Conservation (phyloP, 257 asterid species). For the Phtheirospermum japonicum region DNA sequence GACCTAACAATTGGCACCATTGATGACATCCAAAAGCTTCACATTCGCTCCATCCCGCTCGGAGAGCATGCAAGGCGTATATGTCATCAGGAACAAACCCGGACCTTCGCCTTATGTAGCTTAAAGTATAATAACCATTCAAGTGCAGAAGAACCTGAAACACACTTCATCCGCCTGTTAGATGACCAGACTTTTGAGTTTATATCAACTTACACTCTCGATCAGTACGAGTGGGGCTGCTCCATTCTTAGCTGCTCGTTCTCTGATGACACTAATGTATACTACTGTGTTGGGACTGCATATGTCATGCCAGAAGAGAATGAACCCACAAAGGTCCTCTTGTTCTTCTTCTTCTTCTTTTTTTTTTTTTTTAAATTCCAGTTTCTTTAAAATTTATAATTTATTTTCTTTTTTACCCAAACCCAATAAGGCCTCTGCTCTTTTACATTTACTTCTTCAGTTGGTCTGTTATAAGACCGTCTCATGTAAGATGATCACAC, state of each 20-base stretch:
- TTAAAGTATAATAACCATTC: conserved; percentile 56
- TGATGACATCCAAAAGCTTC: conserved; percentile 98
- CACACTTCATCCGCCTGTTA: conserved; percentile 78
- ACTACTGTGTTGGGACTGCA: conserved; percentile 96
- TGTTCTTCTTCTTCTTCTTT: too few relatives aligned
- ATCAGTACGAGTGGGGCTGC: conserved; percentile 85
- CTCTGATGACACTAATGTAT: conserved; percentile 80
- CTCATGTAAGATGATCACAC: too few relatives aligned
- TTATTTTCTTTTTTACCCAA: too few relatives aligned
- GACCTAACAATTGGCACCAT: conserved; percentile 95
- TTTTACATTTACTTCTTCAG: too few relatives aligned
- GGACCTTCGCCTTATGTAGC: conserved; percentile 83
- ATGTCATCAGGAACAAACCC: conserved; percentile 97
- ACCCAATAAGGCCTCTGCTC: too few relatives aligned
- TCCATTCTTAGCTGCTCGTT: conserved; percentile 96
- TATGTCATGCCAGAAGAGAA: conserved; percentile 95
- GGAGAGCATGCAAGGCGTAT: conserved; percentile 98
- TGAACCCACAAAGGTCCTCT: conserved; percentile 81
- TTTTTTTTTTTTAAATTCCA: neutral
- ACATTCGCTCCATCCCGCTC: conserved; percentile 91
- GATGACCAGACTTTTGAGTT: conserved; percentile 97
- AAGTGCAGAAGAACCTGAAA: conserved; percentile 66
- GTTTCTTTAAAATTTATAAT: too few relatives aligned
- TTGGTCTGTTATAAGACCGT: too few relatives aligned
- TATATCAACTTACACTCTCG: conserved; percentile 76